Evolutionary conservation across 2,329 filamentous ascomycete genomes (phyloP).

Genomic region (Aureobasidium sp.): DNA sequence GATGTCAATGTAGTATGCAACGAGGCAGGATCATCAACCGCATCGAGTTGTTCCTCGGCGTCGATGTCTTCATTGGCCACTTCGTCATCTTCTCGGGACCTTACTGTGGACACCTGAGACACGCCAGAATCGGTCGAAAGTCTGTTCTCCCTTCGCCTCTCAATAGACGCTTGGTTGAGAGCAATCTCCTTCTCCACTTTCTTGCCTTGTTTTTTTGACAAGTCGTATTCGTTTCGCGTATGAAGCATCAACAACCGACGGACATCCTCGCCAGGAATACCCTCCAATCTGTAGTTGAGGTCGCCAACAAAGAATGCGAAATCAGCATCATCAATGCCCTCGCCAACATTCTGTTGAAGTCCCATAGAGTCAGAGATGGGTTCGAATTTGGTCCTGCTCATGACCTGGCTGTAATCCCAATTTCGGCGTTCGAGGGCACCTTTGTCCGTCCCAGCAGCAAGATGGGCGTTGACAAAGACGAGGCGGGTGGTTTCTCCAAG

Average conservation of each 20-base stretch:
- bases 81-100: neutral
- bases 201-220: conserved; percentile 33
- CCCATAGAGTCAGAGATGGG: conserved; percentile 62
- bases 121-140: conserved; percentile 12
- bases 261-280: conserved; percentile 84
- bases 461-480: conserved; percentile 85
- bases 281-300: conserved; percentile 86
- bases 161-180: conserved; percentile 9
- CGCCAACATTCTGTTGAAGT: conserved; percentile 50
- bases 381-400: conserved; percentile 68
- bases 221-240: conserved; percentile 67
- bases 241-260: conserved; percentile 76
- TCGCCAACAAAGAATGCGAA: conserved; percentile 96
- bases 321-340: conserved; percentile 79
- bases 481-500: conserved; percentile 84
- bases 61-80: neutral
- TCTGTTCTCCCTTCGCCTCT: conserved; percentile 1
- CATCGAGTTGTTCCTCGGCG: conserved; percentile 10
- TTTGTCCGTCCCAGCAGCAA: conserved; percentile 79
- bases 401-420: conserved; percentile 81
- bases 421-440: conserved; percentile 73
- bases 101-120: neutral
- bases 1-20: conserved; percentile 84
- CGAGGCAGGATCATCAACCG: conserved; percentile 62
- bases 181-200: conserved; percentile 32